Base-by-base conservation (phyloP, 192 early-diverging fungal genomes). In the Backusella sp. region DNA sequence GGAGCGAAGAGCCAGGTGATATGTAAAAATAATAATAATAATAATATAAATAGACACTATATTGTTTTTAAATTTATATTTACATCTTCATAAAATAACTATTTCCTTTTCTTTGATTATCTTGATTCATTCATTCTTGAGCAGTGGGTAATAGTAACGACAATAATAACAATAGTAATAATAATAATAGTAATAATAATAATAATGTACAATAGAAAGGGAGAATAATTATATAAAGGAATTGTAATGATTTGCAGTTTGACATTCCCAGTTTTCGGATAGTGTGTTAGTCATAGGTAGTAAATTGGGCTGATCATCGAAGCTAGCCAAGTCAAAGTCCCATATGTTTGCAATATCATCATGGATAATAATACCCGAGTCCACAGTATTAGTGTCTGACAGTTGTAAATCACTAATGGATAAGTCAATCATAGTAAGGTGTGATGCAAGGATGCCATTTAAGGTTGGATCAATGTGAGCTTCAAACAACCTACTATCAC, bases 1-100 rank as follows among this genome's bases (percentile, higher is more conserved):
- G n/a, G 21, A 69, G 23, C n/a, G n/a, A 68, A 68, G 37, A 69
- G 68, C 56, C 56, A 62, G 56, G 56, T 62, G 56, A 62, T 62
- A 62, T 62, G 26, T 62, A 62, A 44, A 44, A 52, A n/a, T n/a
- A 52, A 21, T 52, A 52, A 52, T 4, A 19, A 44, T 44, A 44
- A 42, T 1, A 42, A 59, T 26, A 59, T 59, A 59, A 26, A 59
- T 28, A 59, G 28, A 59, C 23, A 26, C 11, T 12, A 26, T 59
- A 26, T 59, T 59, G 21, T 59, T 23, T n/a, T 19, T 56, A 53
- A 26, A n/a, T 56, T 56, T 11, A 52, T 49, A 21, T 53, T 26
- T 62, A 14, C 28, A 62, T 62, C 28, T 62, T 28, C 9, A 21
- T 49, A 49, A 49, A 49, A n/a, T 49, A 49, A 49, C 46, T 7